A percentile compares a stretch with the other conserved stretches of the same genome.
phyloP scores from a whole-genome alignment of 768 basidiomycete genomes.

The Candolleomyces aberdarensis region DNA sequence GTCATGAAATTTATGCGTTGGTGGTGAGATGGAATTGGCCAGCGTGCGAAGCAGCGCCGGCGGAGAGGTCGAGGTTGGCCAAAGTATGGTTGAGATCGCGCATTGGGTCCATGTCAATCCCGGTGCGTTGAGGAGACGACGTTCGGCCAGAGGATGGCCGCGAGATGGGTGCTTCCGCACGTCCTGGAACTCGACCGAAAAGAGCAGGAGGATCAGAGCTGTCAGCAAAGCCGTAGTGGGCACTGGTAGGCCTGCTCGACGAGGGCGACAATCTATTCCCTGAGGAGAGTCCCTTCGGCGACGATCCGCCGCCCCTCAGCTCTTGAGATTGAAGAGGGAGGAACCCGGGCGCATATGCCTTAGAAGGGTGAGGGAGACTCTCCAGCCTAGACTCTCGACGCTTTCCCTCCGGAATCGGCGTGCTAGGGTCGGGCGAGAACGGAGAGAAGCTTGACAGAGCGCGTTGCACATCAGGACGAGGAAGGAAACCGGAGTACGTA shows the following conservation, averaged over 20 bases:
- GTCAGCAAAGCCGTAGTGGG: slow-evolving; percentile 49
- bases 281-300: slow-evolving; percentile 3
- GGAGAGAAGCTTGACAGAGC: slow-evolving; percentile 58
- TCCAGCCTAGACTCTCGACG: slow-evolving; percentile 34
- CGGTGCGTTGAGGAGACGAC: slow-evolving; percentile 14
- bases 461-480: slow-evolving; percentile 34
- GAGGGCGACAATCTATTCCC: slow-evolving; percentile 41
- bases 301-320: slow-evolving; percentile 27
- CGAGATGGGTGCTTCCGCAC: slow-evolving; percentile 47
- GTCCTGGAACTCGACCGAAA: slow-evolving; percentile 38
- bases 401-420: slow-evolving; percentile 28
- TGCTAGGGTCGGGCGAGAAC: slow-evolving; percentile 75
- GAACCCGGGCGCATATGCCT: slow-evolving; percentile 52
- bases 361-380: slow-evolving; percentile 44
- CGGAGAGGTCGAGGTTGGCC: slow-evolving; percentile 64
- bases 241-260: slow-evolving; percentile 40
- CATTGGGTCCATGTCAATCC: slow-evolving; percentile 49
- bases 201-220: slow-evolving; percentile 34
- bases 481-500: slow-evolving; percentile 16
- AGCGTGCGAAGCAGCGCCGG: slow-evolving; percentile 25
- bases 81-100: slow-evolving; percentile 75
- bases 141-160: slow-evolving; percentile 51
- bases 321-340: slow-evolving; percentile 37
- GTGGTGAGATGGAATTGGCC: slow-evolving; percentile 8
- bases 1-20: neutral